Percentiles rank a stretch among this genome's conserved stretches.
Conservation (phyloP, 306 rosid genomes). For the Fragaria nilgerrensis region DNA sequence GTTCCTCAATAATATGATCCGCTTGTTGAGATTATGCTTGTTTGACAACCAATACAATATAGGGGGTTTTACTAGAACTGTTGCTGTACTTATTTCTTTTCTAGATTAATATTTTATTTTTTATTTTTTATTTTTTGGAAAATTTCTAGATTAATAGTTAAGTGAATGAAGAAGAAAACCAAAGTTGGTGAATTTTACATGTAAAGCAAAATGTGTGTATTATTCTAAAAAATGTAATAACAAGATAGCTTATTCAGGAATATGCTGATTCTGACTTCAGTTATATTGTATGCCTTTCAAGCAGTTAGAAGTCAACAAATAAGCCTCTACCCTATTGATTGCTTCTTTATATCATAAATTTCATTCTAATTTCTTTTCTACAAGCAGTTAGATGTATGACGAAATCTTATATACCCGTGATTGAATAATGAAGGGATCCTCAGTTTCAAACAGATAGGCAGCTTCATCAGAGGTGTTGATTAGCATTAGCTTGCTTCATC, state of each 20-base stretch:
- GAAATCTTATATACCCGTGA: not conserved
- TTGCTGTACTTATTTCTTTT: not conserved
- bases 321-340: not conserved
- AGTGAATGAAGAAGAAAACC: not conserved
- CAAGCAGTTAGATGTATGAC: not conserved
- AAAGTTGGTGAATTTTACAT: not conserved
- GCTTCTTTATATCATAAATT: not conserved
- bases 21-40: not conserved
- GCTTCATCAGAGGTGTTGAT: not conserved
- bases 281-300: not conserved
- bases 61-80: not conserved
- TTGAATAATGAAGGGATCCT: not conserved
- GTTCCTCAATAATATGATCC: conserved; percentile 1
- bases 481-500: not conserved
- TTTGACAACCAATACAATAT: not conserved
- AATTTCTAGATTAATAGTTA: not conserved
- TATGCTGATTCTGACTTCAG: not conserved
- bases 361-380: not conserved
- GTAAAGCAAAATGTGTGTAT: not conserved
- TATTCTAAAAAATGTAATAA: not conserved
- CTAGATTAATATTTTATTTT: not conserved
- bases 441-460: conserved; percentile 1
- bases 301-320: not conserved
- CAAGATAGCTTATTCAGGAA: not conserved
- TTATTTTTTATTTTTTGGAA: too few relatives aligned